A percentile compares a stretch with the other conserved stretches of the same genome.
phyloP scores from a whole-genome alignment of 805 yeast species.

The Cyberlindnera subsufficiens region DNA sequence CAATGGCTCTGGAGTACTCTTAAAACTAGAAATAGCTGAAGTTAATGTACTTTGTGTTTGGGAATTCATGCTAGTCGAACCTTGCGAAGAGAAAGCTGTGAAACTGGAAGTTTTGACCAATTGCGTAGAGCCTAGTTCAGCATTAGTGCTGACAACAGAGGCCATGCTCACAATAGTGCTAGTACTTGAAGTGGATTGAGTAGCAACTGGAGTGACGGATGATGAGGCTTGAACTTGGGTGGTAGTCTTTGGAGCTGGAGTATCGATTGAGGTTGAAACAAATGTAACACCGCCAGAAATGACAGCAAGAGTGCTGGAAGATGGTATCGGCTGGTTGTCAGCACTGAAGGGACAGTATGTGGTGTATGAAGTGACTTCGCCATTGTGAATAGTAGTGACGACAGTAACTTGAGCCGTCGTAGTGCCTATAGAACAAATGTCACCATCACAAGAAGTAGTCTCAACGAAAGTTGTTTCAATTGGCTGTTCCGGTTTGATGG shows the following conservation, averaged over 20 bases:
- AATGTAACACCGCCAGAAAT: neutral
- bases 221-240: neutral
- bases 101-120: neutral
- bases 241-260: neutral
- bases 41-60: neutral
- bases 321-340: neutral
- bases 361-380: conserved; percentile 24
- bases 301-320: conserved; percentile 1
- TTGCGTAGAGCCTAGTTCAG: neutral
- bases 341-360: conserved; percentile 32
- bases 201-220: neutral
- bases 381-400: conserved; percentile 25
- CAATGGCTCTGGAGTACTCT: neutral
- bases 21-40: too few species aligned
- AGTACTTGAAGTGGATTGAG: neutral
- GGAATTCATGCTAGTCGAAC: neutral
- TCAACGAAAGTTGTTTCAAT: conserved; percentile 27
- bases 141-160: conserved; percentile 5
- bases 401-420: conserved; percentile 30
- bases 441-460: conserved; percentile 28
- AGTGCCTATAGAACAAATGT: conserved; percentile 27
- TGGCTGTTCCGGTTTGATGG: conserved; percentile 12
- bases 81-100: neutral
- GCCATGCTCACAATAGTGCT: conserved; percentile 10
- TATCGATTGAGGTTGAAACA: too few species aligned